A percentile compares a stretch with the other conserved stretches of the same genome.
These are phyloP conservation scores for Dictyostelium firmibasis DNA, from an alignment of 78 protist species.

Conservation along the genomic window DNA sequence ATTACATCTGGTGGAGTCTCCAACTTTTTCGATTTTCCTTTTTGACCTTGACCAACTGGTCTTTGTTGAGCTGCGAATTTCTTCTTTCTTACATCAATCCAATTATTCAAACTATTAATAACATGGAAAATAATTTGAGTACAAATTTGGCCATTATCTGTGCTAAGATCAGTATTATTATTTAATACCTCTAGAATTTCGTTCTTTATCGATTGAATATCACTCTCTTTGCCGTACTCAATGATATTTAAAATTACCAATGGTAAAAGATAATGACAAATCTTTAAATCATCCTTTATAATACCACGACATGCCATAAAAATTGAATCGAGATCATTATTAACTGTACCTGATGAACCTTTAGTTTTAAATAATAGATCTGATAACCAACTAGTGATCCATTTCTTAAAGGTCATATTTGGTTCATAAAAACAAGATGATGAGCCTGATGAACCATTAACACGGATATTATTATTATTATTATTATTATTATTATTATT, in stretches of 20 bases:
- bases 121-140: conserved; percentile 72
- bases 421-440: not conserved
- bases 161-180: conserved; percentile 18
- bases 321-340: conserved; percentile 3
- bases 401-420: conserved; percentile 12
- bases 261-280: conserved; percentile 70
- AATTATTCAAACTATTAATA: conserved; percentile 3
- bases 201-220: conserved; percentile 3
- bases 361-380: conserved; percentile 8
- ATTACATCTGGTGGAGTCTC: not conserved
- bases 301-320: conserved; percentile 78
- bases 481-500: no score
- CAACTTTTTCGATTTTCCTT: not conserved
- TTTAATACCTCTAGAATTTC: conserved; percentile 70
- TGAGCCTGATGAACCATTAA: not conserved
- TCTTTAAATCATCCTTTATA: conserved; percentile 58
- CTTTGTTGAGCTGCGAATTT: not conserved
- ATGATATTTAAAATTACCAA: conserved; percentile 47
- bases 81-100: conserved; percentile 48
- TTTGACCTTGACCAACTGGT: not conserved
- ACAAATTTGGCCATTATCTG: conserved; percentile 76
- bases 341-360: conserved; percentile 13
- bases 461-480: no score
- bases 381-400: conserved; percentile 48
- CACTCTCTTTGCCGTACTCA: conserved; percentile 10